Evolutionary conservation across 2,329 filamentous ascomycete genomes (phyloP), one percentile per base, ranked within the genome.

Genomic region (Penicillium sp.): DNA sequence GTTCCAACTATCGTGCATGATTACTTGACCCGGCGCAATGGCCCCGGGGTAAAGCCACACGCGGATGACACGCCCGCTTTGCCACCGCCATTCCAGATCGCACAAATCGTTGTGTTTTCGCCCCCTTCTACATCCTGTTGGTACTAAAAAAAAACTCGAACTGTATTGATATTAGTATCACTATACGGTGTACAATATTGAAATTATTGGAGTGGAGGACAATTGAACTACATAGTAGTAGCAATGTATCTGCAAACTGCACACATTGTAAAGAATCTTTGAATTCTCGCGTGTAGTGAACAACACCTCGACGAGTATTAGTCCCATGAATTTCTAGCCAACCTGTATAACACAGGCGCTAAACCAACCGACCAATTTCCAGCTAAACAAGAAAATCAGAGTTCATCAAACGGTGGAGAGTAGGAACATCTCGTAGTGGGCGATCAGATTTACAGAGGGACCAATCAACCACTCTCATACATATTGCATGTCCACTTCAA

Each of bases 21-120:
- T 16, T 4, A n/a, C 27, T 25, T 9, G 47, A 45, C 53, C 53
- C 53, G 41, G 9, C 9, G 27, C 53, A 56, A 36, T 31, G 53
- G 50, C 31, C 47, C 46, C 8, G n/a, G 36, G 27, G 36, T 23
- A 56, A 56, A 51, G 25, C 47, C 33, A 52, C 23, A 33, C 31
- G 23, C 40, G 31, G 51, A 34, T 36, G 27, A 19, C 25, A 48
- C 16, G n/a, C n/a, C 33, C 43, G 15, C 41, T 21, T 49, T 33
- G 43, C 54, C 49, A 45, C 49, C 38, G 45, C 53, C 39, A 50
- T 34, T 27, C 27, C 10, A 36, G 8, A 21, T 29, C 2, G 13
- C 45, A 43, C n/a, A 16, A 27, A 21, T 25, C 10, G 7, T n/a
- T 7, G 6, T 31, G 39, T n/a, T 45, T 29, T 21, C 10, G 15